phyloP scores from a whole-genome alignment of 164 flowering plant genomes.

The Amborella trichopoda region DNA sequence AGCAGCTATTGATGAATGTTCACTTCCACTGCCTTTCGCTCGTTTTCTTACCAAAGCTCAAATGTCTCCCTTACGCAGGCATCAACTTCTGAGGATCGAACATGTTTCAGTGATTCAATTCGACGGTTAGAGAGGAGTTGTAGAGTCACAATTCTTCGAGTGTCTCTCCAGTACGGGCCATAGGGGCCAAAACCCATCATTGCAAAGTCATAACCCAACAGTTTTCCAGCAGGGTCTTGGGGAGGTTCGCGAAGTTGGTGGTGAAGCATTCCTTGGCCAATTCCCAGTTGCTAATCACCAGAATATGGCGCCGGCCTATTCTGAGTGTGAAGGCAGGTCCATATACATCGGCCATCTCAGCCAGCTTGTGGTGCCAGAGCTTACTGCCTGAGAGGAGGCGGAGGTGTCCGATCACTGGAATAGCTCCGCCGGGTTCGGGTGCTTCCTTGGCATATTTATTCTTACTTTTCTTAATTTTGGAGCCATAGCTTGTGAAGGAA shows the following conservation, averaged over 20 bases:
- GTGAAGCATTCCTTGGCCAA: conserved; percentile 9
- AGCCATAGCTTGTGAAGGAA: background rate
- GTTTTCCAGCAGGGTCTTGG: background rate
- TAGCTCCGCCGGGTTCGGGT: conserved; percentile 5
- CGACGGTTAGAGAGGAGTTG: conserved; percentile 3
- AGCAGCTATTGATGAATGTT: conserved; percentile 1
- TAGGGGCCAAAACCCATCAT: conserved; percentile 4
- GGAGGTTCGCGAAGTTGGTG: conserved; percentile 4
- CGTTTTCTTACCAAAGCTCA: background rate
- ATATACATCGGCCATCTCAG: conserved; percentile 5
- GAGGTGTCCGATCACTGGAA: conserved; percentile 10
- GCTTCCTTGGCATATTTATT: background rate
- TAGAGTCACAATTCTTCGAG: conserved; percentile 3
- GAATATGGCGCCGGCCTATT: background rate
- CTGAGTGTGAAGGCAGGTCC: conserved; percentile 7
- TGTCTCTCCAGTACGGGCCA: conserved; percentile 8
- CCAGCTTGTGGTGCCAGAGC: background rate
- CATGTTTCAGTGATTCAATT: conserved; percentile 1
- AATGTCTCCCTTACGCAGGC: background rate
- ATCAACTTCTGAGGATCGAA: background rate
- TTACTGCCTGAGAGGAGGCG: conserved; percentile 1
- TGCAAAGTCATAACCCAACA: conserved; percentile 5
- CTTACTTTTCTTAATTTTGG: background rate
- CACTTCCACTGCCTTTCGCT: background rate
- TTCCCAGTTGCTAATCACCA: conserved; percentile 1